These are phyloP conservation scores for Chalciporus sp. DNA, from an alignment of 1,284 basidiomycete species.

Conservation along the genomic window DNA sequence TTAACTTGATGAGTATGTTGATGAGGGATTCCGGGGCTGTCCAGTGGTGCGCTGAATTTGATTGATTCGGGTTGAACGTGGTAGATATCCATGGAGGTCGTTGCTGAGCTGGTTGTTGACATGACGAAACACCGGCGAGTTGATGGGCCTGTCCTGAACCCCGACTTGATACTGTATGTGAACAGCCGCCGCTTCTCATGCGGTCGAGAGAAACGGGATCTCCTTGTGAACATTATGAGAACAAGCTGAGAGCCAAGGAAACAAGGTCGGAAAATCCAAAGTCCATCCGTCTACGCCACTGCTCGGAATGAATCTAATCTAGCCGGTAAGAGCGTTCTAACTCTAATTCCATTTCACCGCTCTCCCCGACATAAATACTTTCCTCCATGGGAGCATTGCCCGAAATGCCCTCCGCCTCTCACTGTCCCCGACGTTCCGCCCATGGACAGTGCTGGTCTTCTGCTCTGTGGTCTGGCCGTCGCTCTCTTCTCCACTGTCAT, in stretches of 20 bases:
- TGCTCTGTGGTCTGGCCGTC: slow-evolving; percentile 25
- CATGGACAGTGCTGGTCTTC: slow-evolving; percentile 29
- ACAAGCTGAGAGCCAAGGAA: slow-evolving; percentile 1
- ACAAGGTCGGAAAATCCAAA: slow-evolving; percentile 11
- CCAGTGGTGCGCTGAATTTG: slow-evolving; percentile 15
- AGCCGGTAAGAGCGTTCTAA: slow-evolving; percentile 26
- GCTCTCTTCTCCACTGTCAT: slow-evolving; percentile 12
- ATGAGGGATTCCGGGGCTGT: slow-evolving; percentile 3
- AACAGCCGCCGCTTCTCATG: slow-evolving; percentile 10
- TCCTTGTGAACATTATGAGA: slow-evolving; percentile 1
- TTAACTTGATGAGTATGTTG: background rate
- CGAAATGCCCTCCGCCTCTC: slow-evolving; percentile 33
- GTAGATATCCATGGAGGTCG: slow-evolving; percentile 16
- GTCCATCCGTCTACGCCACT: slow-evolving; percentile 21
- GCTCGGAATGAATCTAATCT: slow-evolving; percentile 34
- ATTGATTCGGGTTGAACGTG: slow-evolving; percentile 11
- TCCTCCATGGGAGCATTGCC: slow-evolving; percentile 19
- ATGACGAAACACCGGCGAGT: slow-evolving; percentile 17
- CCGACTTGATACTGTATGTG: too few species aligned
- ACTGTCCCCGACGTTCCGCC: slow-evolving; percentile 20
- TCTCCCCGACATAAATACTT: slow-evolving; percentile 35
- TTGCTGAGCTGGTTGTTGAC: slow-evolving; percentile 23
- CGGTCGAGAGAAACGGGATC: slow-evolving; percentile 7
- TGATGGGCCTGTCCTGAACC: too few species aligned
- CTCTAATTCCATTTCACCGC: slow-evolving; percentile 33